A percentile compares a stretch with the other conserved stretches of the same genome.
phyloP scores from a whole-genome alignment of 805 yeast genomes.

The Danielozyma ontarioensis region DNA sequence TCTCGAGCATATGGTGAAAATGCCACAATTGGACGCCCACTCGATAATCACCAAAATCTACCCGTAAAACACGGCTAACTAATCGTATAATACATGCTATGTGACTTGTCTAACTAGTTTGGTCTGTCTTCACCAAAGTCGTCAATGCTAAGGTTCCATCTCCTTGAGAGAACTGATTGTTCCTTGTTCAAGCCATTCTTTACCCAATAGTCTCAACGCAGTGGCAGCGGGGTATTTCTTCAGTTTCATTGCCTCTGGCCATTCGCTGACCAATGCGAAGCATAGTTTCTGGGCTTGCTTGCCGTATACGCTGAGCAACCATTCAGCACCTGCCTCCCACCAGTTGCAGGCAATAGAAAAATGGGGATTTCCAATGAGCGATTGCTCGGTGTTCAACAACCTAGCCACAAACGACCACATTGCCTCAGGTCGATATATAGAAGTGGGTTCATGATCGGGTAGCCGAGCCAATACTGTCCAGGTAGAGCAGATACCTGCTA shows the following conservation, averaged over 20 bases:
- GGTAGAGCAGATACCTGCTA: conserved; percentile 79
- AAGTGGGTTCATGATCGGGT: conserved; percentile 7
- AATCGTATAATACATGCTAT: no score
- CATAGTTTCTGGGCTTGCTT: conserved; percentile 66
- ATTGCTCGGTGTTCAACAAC: conserved; percentile 50
- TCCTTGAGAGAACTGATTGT: conserved; percentile 39
- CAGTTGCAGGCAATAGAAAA: conserved; percentile 69
- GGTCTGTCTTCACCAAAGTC: background rate
- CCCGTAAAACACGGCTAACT: no score
- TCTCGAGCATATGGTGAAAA: no score
- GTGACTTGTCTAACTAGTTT: no score
- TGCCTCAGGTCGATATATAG: conserved; percentile 33
- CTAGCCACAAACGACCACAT: conserved; percentile 75
- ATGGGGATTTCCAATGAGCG: conserved; percentile 59
- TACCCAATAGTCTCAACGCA: conserved; percentile 69
- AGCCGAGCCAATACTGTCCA: conserved; percentile 69
- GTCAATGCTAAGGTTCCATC: conserved; percentile 27
- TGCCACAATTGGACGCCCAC: no score
- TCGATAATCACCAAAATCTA: no score
- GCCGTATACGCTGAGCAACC: conserved; percentile 56
- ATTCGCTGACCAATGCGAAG: conserved; percentile 37
- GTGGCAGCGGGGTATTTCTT: conserved; percentile 71
- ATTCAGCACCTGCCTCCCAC: conserved; percentile 82
- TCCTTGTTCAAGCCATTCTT: conserved; percentile 61
- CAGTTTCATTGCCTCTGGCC: conserved; percentile 51